Evolutionary conservation across 2,329 filamentous ascomycete species (phyloP).

Genomic region (Beauveria sp.): DNA sequence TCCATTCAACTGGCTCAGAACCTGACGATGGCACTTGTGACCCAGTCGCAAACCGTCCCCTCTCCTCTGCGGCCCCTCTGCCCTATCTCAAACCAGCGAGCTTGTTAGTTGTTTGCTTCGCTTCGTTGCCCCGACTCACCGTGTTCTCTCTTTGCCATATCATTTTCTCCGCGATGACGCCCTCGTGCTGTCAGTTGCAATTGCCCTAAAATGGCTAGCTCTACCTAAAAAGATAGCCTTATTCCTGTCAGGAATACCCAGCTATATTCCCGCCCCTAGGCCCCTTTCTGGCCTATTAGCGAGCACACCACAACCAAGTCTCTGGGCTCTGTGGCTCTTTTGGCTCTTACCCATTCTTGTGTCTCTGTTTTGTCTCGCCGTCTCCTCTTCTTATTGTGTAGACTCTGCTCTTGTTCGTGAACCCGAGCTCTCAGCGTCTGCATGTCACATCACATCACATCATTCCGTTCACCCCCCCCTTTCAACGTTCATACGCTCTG

Average conservation of each 20-base stretch:
- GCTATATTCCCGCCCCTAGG: neutral
- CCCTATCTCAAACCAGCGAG: neutral
- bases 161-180: neutral
- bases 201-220: neutral
- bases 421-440: neutral
- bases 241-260: neutral
- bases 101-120: neutral
- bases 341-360: neutral
- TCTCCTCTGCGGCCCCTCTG: neutral
- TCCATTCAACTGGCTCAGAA: neutral
- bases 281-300: neutral
- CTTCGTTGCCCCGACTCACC: neutral
- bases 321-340: neutral
- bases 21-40: neutral
- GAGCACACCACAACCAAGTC: neutral
- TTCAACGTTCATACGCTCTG: neutral
- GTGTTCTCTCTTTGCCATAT: neutral
- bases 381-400: neutral
- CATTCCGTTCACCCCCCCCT: neutral
- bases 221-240: neutral
- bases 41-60: neutral
- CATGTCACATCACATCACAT: constrained; percentile 6
- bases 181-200: neutral
- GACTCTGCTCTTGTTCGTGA: neutral
- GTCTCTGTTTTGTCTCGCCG: neutral